Evolutionary conservation across 495 filamentous ascomycete genomes (phyloP).

Genomic region (Penicillium manginii): DNA sequence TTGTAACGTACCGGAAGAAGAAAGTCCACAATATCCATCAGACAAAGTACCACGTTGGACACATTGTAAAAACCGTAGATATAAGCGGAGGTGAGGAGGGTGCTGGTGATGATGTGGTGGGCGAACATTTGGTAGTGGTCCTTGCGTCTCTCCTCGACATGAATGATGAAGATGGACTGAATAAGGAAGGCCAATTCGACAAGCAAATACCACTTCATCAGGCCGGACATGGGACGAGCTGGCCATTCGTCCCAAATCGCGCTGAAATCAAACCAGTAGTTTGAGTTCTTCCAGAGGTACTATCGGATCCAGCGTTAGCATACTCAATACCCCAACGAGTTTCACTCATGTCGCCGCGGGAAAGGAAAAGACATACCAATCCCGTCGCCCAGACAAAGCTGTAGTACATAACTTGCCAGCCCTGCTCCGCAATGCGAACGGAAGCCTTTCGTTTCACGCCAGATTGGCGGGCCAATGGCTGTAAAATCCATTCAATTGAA

Average conservation of each 20-base stretch:
- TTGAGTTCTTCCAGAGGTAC: conserved; percentile 80
- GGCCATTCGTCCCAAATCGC: conserved; percentile 88
- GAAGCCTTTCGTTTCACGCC: conserved; percentile 76
- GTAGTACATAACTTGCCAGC: conserved; percentile 85
- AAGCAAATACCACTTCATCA: conserved; percentile 90
- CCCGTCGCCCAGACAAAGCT: conserved; percentile 78
- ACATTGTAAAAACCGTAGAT: conserved; percentile 82
- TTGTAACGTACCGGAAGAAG: conserved; percentile 70
- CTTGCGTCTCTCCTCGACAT: conserved; percentile 91
- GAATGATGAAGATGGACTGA: conserved; percentile 91
- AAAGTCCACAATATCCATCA: conserved; percentile 94
- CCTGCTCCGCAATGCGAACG: conserved; percentile 88
- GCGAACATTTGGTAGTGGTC: conserved; percentile 95
- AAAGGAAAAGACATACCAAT: conserved; percentile 63
- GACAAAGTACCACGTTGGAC: conserved; percentile 82
- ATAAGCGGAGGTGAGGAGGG: conserved; percentile 78
- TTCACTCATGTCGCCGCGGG: background rate
- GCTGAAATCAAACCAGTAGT: conserved; percentile 75
- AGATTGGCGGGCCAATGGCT: conserved; percentile 67
- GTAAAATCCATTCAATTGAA: conserved; percentile 82
- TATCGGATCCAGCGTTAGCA: conserved; percentile 33
- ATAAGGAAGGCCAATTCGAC: conserved; percentile 91
- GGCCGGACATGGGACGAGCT: conserved; percentile 65
- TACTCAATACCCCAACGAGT: background rate
- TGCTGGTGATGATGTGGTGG: conserved; percentile 89